Base-by-base conservation (phyloP, 441 rosid genomes). In the Croton laevigatus region DNA sequence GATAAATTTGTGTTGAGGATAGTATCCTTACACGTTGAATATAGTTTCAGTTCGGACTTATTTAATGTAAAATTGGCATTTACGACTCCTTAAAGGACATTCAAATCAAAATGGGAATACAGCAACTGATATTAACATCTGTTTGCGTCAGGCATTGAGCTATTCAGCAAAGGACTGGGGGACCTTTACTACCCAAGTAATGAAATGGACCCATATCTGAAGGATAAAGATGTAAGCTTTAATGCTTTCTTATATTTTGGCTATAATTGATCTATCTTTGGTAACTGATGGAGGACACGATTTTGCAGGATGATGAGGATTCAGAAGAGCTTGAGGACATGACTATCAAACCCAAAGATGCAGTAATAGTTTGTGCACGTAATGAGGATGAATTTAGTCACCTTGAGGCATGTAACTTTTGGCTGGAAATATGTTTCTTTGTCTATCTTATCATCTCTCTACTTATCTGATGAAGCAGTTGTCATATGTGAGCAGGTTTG, bases 131-230 rank as follows among this genome's bases (percentile, higher is more conserved):
- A 27, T 27, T 27, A 27, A 27, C 20, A n/a, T 73, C 7, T 52
- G 27, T 65, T 68, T 37, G 27, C 22, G 53, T 65, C 68, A 94
- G 98, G 78, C 36, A 34, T 94, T 65, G 87, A 90, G 72, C 74
- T 94, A 34, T 89, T 94, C 70, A 86, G 90, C 80, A 77, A 74
- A 62, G 94, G 89, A 32, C 77, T 76, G 49, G 95, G 92, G 32
- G 93, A 89, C 79, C 87, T 87, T 74, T 94, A 88, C 79, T 91
- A 94, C 71, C 83, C 93, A 58, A 90, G 91, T 74, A 94, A 94
- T 84, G 87, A 83, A 23, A 75, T 85, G 89, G 98, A 94, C 72
- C 97, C 98, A 38, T 89, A 87, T 82, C 73, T 94, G 38, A 87
- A 90, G 72, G 83, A 85, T 73, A 45, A 78, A 49, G 83, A 78